Base-by-base conservation (phyloP, 768 basidiomycete species). In the Mrakia hoshinonis region DNA sequence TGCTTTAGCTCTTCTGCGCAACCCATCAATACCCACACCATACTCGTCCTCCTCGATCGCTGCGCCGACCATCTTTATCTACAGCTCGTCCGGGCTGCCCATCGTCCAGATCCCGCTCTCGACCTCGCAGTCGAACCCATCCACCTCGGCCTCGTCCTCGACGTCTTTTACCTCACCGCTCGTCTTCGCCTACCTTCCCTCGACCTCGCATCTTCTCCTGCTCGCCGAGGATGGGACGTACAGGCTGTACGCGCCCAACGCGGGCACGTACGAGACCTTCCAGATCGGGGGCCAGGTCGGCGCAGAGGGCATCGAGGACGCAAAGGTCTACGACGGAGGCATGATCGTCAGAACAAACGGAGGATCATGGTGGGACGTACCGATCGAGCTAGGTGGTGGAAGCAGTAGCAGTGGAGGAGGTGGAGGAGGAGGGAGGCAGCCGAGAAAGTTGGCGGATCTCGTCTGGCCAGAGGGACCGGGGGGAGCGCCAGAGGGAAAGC, bases 211-310 rank as follows among this genome's bases (percentile, higher is more conserved):
- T 48, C 83, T 99, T 46, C 86, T 88, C 0, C 85, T 97, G 18
- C 80, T 98, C 48, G 91, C 93, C 77, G 92, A 95, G 79, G 93
- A 97, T 75, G 94, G 95, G 31, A 84, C 85, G 7, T 99, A 96
- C 80, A 84, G 96, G 58, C 75, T 97, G 31, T 97, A 97, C 64
- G 78, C 73, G 72, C 76, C 66, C 55, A 69, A 51, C 75, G 80
- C 26, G 74, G 75, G 13, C 69, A 69, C 52, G 4, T 22, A 58
- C 67, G 24, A 38, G 20, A 68, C 51, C 36, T 34, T 46, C 63
- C 13, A 54, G 62, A 46, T 68, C 76, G 89, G 92, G 24, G 47
- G 55, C 5, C 38, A 55, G 31, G 55, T 72, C 26, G 63, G 49
- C 2, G 38, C 47, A 9, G 92, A 94, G 78, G 81, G 87, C 71